Evolutionary conservation across 768 basidiomycete genomes (phyloP).

Genomic region (Termitomyces sp.): DNA sequence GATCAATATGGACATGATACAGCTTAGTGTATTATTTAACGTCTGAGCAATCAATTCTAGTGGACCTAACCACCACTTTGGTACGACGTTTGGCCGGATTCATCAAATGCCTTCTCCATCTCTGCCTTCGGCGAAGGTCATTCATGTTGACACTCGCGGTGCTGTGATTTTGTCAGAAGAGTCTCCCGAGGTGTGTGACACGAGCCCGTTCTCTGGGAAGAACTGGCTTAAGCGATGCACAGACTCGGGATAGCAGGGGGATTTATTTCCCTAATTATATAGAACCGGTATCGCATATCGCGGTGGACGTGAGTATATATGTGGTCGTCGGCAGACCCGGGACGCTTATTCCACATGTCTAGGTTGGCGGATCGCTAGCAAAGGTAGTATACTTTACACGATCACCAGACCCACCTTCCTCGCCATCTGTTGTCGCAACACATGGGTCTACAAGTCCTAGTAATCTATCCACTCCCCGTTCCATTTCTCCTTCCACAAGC

Average conservation of each 20-base stretch:
- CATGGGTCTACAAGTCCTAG: slow-evolving; percentile 46
- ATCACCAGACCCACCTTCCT: slow-evolving; percentile 78
- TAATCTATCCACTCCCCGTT: slow-evolving; percentile 39
- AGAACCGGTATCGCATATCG: slow-evolving; percentile 95
- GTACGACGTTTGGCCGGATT: slow-evolving; percentile 7
- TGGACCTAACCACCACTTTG: slow-evolving; percentile 5
- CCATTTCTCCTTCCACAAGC: slow-evolving; percentile 35
- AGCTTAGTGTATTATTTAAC: background rate
- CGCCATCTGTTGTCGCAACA: slow-evolving; percentile 63
- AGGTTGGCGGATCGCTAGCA: slow-evolving; percentile 96
- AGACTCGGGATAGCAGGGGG: slow-evolving; percentile 92
- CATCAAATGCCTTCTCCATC: slow-evolving; percentile 44
- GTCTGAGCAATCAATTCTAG: background rate
- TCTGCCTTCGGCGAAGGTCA: slow-evolving; percentile 77
- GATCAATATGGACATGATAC: background rate
- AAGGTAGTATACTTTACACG: slow-evolving; percentile 99
- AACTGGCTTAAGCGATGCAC: slow-evolving; percentile 10
- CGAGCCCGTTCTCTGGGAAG: slow-evolving; percentile 2
- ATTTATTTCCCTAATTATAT: slow-evolving; percentile 98
- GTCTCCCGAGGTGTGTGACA: slow-evolving; percentile 75
- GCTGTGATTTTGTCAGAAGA: slow-evolving; percentile 92
- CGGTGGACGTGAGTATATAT: slow-evolving; percentile 76
- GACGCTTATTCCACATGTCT: slow-evolving; percentile 12
- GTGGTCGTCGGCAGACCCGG: slow-evolving; percentile 4
- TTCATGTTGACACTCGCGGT: slow-evolving; percentile 93